phyloP scores from a whole-genome alignment of 1,284 basidiomycete genomes.

The Pholiota adiposa region DNA sequence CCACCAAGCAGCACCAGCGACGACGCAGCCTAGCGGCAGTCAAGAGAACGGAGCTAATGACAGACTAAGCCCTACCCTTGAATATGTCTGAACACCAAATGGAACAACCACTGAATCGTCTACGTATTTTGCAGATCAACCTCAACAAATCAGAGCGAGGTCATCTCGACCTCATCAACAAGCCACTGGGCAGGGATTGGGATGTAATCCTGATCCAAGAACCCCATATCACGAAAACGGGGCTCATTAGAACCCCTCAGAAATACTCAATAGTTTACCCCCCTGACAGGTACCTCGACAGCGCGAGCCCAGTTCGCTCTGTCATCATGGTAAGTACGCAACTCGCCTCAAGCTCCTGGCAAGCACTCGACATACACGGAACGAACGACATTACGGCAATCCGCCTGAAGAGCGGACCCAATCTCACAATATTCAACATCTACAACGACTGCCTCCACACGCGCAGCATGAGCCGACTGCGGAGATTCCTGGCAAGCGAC shows the following conservation, averaged over 20 bases:
- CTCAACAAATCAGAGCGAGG: conserved; percentile 20
- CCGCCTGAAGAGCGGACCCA: conserved; percentile 17
- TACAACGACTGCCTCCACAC: conserved; percentile 29
- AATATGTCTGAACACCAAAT: neutral
- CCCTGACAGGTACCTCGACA: conserved; percentile 2
- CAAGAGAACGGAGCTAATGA: neutral
- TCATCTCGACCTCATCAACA: conserved; percentile 23
- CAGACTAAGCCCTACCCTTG: neutral
- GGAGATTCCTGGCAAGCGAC: conserved; percentile 4
- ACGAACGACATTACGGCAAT: conserved; percentile 33
- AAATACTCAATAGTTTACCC: conserved; percentile 23
- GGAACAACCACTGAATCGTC: neutral
- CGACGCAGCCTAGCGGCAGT: neutral
- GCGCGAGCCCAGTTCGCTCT: conserved; percentile 18
- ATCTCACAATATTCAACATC: conserved; percentile 32
- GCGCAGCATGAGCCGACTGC: conserved; percentile 8
- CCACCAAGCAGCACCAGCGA: neutral
- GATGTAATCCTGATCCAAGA: conserved; percentile 34
- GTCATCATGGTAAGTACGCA: conserved; percentile 29
- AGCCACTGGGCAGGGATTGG: conserved; percentile 13
- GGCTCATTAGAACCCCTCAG: conserved; percentile 19
- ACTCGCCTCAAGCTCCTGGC: conserved; percentile 29
- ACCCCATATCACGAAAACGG: conserved; percentile 27
- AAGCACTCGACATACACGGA: conserved; percentile 18
- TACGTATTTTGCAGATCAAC: conserved; percentile 24